A percentile compares a stretch with the other conserved stretches of the same genome.
Evolutionary conservation across 2,329 filamentous ascomycete genomes (phyloP).

Genomic region (Torrubiella hemipterigena): DNA sequence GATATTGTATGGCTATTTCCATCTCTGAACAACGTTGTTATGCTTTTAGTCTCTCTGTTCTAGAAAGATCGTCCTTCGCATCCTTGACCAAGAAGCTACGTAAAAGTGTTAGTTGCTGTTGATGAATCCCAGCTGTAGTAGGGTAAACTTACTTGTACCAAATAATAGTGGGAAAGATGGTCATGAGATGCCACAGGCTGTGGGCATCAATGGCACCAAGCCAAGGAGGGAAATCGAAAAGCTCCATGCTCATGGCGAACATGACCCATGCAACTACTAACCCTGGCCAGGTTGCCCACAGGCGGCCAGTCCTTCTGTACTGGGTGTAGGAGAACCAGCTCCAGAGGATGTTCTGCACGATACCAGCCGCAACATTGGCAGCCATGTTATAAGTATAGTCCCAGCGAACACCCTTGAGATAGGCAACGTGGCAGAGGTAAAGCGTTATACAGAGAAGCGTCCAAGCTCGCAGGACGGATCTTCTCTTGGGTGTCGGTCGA

Average conservation of each 20-base stretch:
- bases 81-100: constrained; percentile 80
- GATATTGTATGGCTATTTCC: background rate
- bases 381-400: constrained; percentile 98
- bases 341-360: constrained; percentile 77
- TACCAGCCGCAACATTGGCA: constrained; percentile 74
- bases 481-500: constrained; percentile 28
- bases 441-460: constrained; percentile 57
- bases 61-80: constrained; percentile 68
- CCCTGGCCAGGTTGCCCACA: constrained; percentile 83
- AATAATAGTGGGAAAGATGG: constrained; percentile 73
- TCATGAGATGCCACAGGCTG: constrained; percentile 90
- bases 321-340: constrained; percentile 66
- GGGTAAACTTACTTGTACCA: constrained; percentile 83
- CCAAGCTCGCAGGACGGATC: constrained; percentile 57
- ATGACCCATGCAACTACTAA: constrained; percentile 87
- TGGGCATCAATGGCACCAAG: constrained; percentile 81
- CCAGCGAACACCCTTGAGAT: constrained; percentile 77
- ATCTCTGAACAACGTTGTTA: constrained; percentile 17
- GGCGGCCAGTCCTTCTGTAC: constrained; percentile 57
- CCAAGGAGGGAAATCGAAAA: constrained; percentile 86
- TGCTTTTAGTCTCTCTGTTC: constrained; percentile 57
- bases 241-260: constrained; percentile 86
- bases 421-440: constrained; percentile 68
- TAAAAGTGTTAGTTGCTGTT: constrained; percentile 16
- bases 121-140: too few species aligned